These are phyloP conservation scores for Alternaria ventricosa DNA, from an alignment of 2,329 filamentous ascomycete genomes.

Conservation along the genomic window DNA sequence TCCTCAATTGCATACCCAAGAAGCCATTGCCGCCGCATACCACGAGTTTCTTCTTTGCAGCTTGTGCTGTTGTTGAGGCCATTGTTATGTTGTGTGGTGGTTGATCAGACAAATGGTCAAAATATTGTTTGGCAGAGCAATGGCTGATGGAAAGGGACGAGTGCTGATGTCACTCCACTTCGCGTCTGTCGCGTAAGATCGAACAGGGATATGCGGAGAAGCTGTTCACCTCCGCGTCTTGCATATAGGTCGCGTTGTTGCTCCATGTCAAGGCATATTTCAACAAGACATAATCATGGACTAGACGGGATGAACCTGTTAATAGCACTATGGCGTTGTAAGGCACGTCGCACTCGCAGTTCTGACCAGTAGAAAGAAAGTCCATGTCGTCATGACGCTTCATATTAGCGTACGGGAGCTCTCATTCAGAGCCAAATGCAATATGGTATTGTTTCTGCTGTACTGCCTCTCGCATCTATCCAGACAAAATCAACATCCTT, in stretches of 20 bases:
- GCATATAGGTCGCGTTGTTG: not conserved
- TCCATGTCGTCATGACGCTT: slow-evolving; percentile 1
- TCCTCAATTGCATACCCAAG: slow-evolving; percentile 62
- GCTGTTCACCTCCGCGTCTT: slow-evolving; percentile 10
- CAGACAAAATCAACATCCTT: not conserved
- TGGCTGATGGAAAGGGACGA: slow-evolving; percentile 18
- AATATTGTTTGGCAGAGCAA: not conserved
- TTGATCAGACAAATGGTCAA: not conserved
- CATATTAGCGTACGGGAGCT: not conserved
- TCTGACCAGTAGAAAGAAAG: not conserved
- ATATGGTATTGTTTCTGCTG: not conserved
- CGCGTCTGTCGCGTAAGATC: slow-evolving; percentile 28
- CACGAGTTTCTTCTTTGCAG: slow-evolving; percentile 77
- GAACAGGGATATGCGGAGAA: slow-evolving; percentile 28
- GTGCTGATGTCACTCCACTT: slow-evolving; percentile 46
- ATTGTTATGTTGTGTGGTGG: slow-evolving; percentile 47
- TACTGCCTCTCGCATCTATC: not conserved
- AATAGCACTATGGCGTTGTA: not conserved
- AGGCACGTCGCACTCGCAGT: not conserved
- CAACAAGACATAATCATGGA: not conserved
- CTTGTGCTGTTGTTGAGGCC: slow-evolving; percentile 60
- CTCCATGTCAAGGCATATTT: not conserved
- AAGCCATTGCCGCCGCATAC: slow-evolving; percentile 96
- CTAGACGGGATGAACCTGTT: not conserved
- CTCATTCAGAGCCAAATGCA: not conserved